Percentiles rank a stretch among this genome's conserved stretches.
These are phyloP conservation scores for Apiotrichum akiyoshidainum DNA, from an alignment of 1,284 basidiomycete species.

Conservation along the genomic window DNA sequence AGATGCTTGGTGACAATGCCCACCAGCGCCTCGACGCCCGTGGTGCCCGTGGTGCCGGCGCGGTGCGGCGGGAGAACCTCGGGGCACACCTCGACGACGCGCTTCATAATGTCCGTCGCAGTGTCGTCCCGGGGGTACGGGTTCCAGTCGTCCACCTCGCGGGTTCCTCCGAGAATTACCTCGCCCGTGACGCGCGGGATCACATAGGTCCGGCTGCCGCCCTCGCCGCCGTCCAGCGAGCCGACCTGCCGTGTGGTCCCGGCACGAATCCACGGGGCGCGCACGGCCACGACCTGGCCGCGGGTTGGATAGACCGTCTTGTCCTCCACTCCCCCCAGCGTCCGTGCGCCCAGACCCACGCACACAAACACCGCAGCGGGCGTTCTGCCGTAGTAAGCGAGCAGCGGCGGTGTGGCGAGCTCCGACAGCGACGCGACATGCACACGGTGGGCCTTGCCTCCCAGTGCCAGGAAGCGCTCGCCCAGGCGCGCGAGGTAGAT, in stretches of 20 bases:
- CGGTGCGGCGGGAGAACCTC: conserved; percentile 23
- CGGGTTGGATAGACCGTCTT: conserved; percentile 55
- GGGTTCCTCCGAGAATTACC: conserved; percentile 49
- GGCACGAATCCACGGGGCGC: conserved; percentile 49
- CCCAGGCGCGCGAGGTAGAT: conserved; percentile 41
- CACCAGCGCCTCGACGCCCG: conserved; percentile 15
- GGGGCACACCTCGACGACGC: conserved; percentile 43
- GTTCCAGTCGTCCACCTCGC: conserved; percentile 45
- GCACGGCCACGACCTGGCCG: conserved; percentile 57
- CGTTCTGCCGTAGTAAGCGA: conserved; percentile 20
- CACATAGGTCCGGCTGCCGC: conserved; percentile 47
- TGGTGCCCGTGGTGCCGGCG: too few relatives aligned
- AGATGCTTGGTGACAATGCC: conserved; percentile 23
- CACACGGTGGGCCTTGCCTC: conserved; percentile 28
- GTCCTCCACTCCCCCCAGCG: conserved; percentile 56
- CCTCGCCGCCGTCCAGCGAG: conserved; percentile 40
- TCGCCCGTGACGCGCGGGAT: conserved; percentile 47
- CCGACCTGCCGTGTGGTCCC: conserved; percentile 48
- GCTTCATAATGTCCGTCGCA: conserved; percentile 32
- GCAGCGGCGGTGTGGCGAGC: conserved; percentile 18
- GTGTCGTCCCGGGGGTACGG: conserved; percentile 36
- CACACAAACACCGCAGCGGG: conserved; percentile 65
- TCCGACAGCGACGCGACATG: conserved; percentile 27
- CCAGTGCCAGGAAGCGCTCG: conserved; percentile 17
- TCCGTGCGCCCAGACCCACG: conserved; percentile 58